Base-by-base conservation (phyloP, 495 filamentous ascomycete species). In the Aspergillus ellipticus region DNA sequence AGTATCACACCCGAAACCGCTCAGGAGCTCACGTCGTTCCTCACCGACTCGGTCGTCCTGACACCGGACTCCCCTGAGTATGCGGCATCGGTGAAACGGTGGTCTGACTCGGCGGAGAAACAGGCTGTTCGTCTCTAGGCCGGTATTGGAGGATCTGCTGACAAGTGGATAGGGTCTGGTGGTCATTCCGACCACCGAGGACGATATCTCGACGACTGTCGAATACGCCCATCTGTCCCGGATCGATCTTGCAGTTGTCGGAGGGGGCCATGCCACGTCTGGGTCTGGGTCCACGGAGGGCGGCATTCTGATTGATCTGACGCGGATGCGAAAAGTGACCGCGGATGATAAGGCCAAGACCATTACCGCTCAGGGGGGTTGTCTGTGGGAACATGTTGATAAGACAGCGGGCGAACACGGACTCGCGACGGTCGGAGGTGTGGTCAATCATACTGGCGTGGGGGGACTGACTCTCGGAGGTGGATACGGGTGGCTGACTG, bases 401-500 rank as follows among this genome's bases (percentile, higher is more conserved):
- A 57, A 54, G 5, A 77, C 71, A 1, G 66, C 72, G 8, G 71
- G 52, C n/a, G 55, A 71, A 20, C 62, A 75, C 56, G 72, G 72
- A 5, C 68, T 84, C 3, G 81, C 79, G 7, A 75, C 69, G 21
- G 80, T 83, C 16, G 79, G 79, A 2, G 78, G 81, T 9, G 80
- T 76, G 0, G 74, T 82, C 16, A 78, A 79, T 55, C 69, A 80
- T 51, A 80, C 74, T n/a, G 80, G 82, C 17, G 74, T 83, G 17
- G 79, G 75, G 11, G 81, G 82, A 1, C 50, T 80, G 33, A 79
- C 77, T 3, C 68, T 84, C 0, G 78, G 80, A 16, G 81, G 80
- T 3, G 80, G 82, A 4, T 77, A 79, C 53, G 80, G 80, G 9
- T 74, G 66, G 54, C 66, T 83, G 6, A 66, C 61, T n/a, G 72